Evolutionary conservation across 441 rosid species (phyloP), one percentile per base, ranked within the genome.

Genomic region (Erodium trifolium): DNA sequence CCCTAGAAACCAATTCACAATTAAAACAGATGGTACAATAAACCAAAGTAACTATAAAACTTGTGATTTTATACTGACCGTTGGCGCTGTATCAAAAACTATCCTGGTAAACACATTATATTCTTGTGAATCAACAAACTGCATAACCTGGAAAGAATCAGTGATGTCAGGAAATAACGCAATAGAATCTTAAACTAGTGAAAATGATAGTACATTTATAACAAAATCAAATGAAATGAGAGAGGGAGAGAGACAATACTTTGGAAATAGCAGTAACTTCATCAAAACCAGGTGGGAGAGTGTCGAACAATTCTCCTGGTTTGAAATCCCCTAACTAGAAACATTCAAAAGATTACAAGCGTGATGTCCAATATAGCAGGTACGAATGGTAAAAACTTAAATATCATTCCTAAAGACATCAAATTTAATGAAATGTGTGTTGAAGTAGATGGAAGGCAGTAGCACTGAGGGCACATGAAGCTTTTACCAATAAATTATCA

Each of bases 11-110:
- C 66, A 39, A 65, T 67, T 19, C 59, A 76, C 43, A 43, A 64
- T 66, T 68, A 62, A 71, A 65, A 17, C 7, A 35, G 49, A 57
- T 13, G 67, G 23, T 55, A 59, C 14, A 16, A 37, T 29, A 63
- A 12, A 70, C 3, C 16, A 51, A 69, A 71, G 57, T 19, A 35
- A 67, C 41, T 41, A 11, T 41, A 35, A 68, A 41, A 23, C 16
- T 57, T 64, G 45, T 70, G 65, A 19, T 67, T 43, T 67, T 67
- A 10, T 49, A 78, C 92, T 77, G 67, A 91, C 93, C 79, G 87
- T 86, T 55, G 96, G 93, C 79, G 96, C 96, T 67, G 93, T 91
- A 76, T 88, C 93, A 71, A 89, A 86, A 37, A 89, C 86, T 68
- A 88, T 85, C 70, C 94, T 82, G 10, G 94, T 88, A 73, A 92